A percentile compares a stretch with the other conserved stretches of the same genome.
Conservation (phyloP, 257 asterid genomes). For the Solanum chmielewskii region DNA sequence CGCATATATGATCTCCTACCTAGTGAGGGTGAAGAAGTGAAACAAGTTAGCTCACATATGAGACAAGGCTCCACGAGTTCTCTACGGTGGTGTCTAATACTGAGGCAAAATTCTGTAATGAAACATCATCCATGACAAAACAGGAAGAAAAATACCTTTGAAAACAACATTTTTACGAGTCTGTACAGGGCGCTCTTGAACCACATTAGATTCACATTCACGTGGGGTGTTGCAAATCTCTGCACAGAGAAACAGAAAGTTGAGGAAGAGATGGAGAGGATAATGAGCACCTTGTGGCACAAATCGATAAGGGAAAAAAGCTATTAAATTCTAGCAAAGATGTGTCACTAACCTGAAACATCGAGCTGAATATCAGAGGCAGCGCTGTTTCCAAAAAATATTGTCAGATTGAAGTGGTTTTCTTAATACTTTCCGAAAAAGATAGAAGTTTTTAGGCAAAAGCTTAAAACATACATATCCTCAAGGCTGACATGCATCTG, state of each 20-base stretch:
- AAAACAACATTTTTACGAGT: conserved; percentile 44
- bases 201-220: conserved; percentile 24
- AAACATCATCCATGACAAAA: neutral
- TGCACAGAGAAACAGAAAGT: conserved; percentile 15
- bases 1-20: conserved; percentile 69
- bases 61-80: neutral
- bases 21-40: conserved; percentile 3
- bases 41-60: neutral
- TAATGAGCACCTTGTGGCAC: neutral
- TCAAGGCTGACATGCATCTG: conserved; percentile 25
- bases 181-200: conserved; percentile 30
- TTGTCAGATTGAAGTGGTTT: neutral
- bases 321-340: neutral
- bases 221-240: conserved; percentile 37
- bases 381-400: conserved; percentile 21
- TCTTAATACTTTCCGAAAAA: neutral
- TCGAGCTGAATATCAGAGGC: conserved; percentile 48
- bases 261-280: neutral
- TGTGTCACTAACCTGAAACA: conserved; percentile 27
- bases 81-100: neutral
- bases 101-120: neutral
- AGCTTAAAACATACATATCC: conserved; percentile 39
- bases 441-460: neutral
- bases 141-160: conserved; percentile 36
- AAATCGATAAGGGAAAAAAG: neutral